Conservation (phyloP, 805 yeast genomes). For the Clavispora fructus region DNA sequence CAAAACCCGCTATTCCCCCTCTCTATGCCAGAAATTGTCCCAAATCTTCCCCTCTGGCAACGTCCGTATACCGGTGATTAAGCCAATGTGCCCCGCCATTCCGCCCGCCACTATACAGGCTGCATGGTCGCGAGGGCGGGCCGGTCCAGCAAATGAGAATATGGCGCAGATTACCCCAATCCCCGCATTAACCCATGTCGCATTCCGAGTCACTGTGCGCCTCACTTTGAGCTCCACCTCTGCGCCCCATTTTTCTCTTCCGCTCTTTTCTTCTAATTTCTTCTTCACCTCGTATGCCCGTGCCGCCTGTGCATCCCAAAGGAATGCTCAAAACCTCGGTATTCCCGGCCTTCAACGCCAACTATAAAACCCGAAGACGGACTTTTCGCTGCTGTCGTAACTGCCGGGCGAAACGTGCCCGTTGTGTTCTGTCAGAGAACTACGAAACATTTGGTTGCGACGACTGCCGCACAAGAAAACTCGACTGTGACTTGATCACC, state of each 20-base stretch:
- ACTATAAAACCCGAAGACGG: slow-evolving; percentile 36
- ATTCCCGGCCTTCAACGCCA: slow-evolving; percentile 38
- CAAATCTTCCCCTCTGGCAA: too few relatives aligned
- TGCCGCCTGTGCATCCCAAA: neutral
- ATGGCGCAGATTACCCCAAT: neutral
- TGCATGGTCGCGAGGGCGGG: too few relatives aligned
- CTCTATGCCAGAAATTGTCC: too few relatives aligned
- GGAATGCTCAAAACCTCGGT: slow-evolving; percentile 14
- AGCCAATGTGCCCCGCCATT: neutral
- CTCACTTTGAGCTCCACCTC: too few relatives aligned
- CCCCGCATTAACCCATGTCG: neutral
- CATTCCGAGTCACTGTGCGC: too few relatives aligned
- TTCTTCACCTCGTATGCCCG: neutral
- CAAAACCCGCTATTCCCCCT: too few relatives aligned
- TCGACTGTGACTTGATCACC: slow-evolving; percentile 14
- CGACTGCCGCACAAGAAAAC: slow-evolving; percentile 13
- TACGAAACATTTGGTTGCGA: slow-evolving; percentile 20
- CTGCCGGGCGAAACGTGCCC: slow-evolving; percentile 30
- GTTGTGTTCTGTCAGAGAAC: slow-evolving; percentile 17
- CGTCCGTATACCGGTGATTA: neutral
- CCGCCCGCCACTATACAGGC: too few relatives aligned
- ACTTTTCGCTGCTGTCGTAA: slow-evolving; percentile 38
- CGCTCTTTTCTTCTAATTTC: neutral
- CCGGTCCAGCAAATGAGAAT: neutral
- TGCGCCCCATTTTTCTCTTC: too few relatives aligned